These are phyloP conservation scores for Lathyrus tuberosus DNA, from an alignment of 306 rosid genomes.

Conservation along the genomic window DNA sequence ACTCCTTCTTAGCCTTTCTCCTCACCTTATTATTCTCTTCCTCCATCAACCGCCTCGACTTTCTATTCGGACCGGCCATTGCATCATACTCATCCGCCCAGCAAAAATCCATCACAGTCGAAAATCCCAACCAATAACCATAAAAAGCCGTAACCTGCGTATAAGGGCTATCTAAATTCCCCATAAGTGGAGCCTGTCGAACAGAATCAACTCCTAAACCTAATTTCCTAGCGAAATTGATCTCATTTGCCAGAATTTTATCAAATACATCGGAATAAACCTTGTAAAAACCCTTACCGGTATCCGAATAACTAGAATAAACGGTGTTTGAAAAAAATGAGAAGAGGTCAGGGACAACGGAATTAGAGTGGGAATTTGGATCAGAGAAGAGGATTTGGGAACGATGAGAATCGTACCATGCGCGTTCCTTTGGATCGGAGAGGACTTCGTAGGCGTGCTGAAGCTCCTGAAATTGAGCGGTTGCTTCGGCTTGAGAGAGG, in stretches of 20 bases:
- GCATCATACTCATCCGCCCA: conserved; percentile 88
- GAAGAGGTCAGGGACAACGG: conserved; percentile 75
- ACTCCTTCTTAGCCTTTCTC: conserved; percentile 88
- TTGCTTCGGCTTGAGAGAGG: conserved; percentile 73
- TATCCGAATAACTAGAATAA: conserved; percentile 67
- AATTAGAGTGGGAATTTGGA: conserved; percentile 48
- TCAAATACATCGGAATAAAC: conserved; percentile 73
- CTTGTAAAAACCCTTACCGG: conserved; percentile 71
- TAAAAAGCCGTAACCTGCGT: conserved; percentile 84
- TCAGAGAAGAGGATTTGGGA: conserved; percentile 90
- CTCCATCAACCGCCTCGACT: conserved; percentile 85
- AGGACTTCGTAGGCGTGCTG: conserved; percentile 94
- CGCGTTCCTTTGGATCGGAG: conserved; percentile 89
- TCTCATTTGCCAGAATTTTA: conserved; percentile 69
- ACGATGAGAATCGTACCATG: conserved; percentile 98
- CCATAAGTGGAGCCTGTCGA: conserved; percentile 78
- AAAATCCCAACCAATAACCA: conserved; percentile 78
- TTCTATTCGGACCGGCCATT: conserved; percentile 76
- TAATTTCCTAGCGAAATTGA: conserved; percentile 61
- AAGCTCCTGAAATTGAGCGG: conserved; percentile 92
- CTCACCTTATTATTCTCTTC: conserved; percentile 90
- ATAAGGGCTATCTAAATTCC: conserved; percentile 77
- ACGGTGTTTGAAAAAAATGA: conserved; percentile 89
- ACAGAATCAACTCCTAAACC: conserved; percentile 64
- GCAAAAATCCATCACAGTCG: conserved; percentile 84